Percentiles rank a stretch among this genome's conserved stretches.
Evolutionary conservation across 176 grass and related monocot species (phyloP).

Genomic region (Bromus sterilis): DNA sequence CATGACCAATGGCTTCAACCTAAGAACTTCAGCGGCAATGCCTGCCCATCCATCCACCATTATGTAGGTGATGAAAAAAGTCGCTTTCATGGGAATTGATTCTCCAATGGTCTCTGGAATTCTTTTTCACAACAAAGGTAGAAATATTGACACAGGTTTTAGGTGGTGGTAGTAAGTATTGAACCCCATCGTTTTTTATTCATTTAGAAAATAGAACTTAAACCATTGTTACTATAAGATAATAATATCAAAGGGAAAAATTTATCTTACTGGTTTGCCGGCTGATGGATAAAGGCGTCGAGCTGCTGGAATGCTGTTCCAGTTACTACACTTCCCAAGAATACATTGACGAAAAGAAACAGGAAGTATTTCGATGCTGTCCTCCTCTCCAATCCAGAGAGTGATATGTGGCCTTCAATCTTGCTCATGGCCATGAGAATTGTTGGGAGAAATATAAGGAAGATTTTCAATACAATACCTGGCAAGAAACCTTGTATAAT

Average conservation of each 20-base stretch:
- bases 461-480: conserved; percentile 82
- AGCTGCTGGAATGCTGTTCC: conserved; percentile 98
- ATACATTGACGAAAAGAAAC: conserved; percentile 91
- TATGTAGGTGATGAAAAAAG: conserved; percentile 92
- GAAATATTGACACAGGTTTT: neutral
- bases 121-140: conserved; percentile 20
- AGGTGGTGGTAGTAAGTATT: conserved; percentile 11
- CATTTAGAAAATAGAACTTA: too few species aligned
- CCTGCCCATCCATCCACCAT: conserved; percentile 97
- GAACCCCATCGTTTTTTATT: too few species aligned
- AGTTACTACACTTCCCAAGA: conserved; percentile 82
- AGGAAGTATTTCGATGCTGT: conserved; percentile 79
- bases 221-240: neutral
- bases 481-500: conserved; percentile 94
- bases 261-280: conserved; percentile 63
- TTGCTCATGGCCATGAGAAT: conserved; percentile 94
- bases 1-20: conserved; percentile 72
- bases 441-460: conserved; percentile 80
- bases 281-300: conserved; percentile 65
- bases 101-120: conserved; percentile 84
- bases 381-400: conserved; percentile 80
- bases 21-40: conserved; percentile 79
- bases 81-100: conserved; percentile 92
- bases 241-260: neutral
- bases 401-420: conserved; percentile 72